Evolutionary conservation across 768 basidiomycete genomes (phyloP).

Genomic region (Termitomyces eurrhizus): DNA sequence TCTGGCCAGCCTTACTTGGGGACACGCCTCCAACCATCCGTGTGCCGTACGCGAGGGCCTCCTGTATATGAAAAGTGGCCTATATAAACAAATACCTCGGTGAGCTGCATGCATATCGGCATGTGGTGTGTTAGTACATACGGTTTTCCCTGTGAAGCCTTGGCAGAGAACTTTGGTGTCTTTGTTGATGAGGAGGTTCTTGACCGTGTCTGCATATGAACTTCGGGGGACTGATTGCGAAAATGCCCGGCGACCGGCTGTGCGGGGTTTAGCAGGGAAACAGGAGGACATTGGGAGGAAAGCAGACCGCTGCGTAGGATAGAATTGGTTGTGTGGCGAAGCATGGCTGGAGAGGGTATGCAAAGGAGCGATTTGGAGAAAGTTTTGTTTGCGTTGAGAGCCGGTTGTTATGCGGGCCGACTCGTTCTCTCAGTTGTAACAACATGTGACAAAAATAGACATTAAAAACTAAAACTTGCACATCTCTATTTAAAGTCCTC

Average conservation of each 20-base stretch:
- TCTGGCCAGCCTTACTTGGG: constrained; percentile 93
- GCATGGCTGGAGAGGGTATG: constrained; percentile 36
- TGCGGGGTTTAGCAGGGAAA: constrained; percentile 8
- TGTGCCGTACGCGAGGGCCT: constrained; percentile 93
- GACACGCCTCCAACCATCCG: constrained; percentile 98
- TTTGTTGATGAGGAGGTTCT: constrained; percentile 89
- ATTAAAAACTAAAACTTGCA: background rate
- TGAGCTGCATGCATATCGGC: background rate
- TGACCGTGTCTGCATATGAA: constrained; percentile 85
- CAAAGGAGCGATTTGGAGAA: background rate
- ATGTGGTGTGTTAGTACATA: constrained; percentile 29
- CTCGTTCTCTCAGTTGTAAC: constrained; percentile 2
- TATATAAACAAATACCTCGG: constrained; percentile 22
- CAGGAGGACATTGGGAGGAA: background rate
- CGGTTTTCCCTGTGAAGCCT: constrained; percentile 94
- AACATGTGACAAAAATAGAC: constrained; percentile 3
- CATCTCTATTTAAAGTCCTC: constrained; percentile 21
- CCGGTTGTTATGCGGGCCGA: constrained; percentile 9
- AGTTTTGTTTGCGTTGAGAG: constrained; percentile 4
- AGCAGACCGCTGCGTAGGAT: constrained; percentile 47
- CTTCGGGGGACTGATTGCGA: constrained; percentile 69
- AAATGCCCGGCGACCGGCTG: constrained; percentile 76
- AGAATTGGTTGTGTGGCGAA: constrained; percentile 59
- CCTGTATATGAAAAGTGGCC: constrained; percentile 96
- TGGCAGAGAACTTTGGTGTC: constrained; percentile 94